A percentile compares a stretch with the other conserved stretches of the same genome.
Evolutionary conservation across 345 rosid genomes (phyloP).

Genomic region (Rhodamnia rubescens): DNA sequence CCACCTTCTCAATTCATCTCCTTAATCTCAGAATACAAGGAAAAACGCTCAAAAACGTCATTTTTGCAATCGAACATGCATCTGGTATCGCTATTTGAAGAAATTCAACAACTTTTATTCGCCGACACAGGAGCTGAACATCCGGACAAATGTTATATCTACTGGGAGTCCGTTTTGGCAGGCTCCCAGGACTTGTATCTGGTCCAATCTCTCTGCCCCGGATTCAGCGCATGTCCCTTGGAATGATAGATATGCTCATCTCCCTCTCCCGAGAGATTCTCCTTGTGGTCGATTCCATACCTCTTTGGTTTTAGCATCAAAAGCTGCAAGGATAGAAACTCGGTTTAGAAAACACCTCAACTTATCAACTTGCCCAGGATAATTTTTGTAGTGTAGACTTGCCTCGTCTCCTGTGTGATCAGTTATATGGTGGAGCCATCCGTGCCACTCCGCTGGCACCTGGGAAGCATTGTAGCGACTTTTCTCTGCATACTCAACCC

Average conservation of each 20-base stretch:
- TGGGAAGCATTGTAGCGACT: constrained; percentile 89
- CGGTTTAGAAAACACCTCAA: not conserved
- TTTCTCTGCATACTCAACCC: constrained; percentile 92
- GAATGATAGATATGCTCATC: constrained; percentile 77
- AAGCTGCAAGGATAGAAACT: constrained; percentile 36
- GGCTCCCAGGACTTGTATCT: constrained; percentile 93
- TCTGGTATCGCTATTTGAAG: not conserved
- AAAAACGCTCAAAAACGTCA: not conserved
- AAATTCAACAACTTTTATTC: not conserved
- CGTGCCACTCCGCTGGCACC: constrained; percentile 99
- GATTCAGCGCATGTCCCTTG: constrained; percentile 88
- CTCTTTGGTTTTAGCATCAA: constrained; percentile 85
- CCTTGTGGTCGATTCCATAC: constrained; percentile 80
- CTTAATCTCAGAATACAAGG: not conserved
- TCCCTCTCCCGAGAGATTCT: constrained; percentile 91
- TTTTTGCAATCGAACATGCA: not conserved
- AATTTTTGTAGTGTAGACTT: not conserved
- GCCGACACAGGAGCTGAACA: not conserved
- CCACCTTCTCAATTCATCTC: not conserved
- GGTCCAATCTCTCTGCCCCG: constrained; percentile 92
- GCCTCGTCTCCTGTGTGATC: constrained; percentile 98
- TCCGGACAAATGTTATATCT: not conserved
- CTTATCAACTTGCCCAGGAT: not conserved
- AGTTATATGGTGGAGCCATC: constrained; percentile 89
- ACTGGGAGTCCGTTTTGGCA: constrained; percentile 30